Percentiles rank a stretch among this genome's conserved stretches.
phyloP scores from a whole-genome alignment of 371 early-diverging fungal genomes.

The Batkoa obscura region DNA sequence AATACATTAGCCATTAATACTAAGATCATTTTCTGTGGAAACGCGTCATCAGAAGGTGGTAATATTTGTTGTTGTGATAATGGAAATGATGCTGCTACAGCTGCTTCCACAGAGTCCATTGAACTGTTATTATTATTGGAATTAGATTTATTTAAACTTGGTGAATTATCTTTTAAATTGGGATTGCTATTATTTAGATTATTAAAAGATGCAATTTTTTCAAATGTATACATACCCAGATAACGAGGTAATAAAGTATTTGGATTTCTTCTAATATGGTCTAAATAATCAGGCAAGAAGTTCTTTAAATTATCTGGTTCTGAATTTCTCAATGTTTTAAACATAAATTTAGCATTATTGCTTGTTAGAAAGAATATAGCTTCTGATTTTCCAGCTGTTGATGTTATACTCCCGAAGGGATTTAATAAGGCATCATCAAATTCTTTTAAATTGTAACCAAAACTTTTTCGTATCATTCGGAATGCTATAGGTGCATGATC shows the following conservation, averaged over 20 bases:
- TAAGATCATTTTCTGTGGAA: slow-evolving; percentile 19
- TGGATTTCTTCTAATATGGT: slow-evolving; percentile 17
- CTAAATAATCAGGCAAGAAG: slow-evolving; percentile 23
- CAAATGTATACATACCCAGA: slow-evolving; percentile 32
- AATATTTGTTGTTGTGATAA: slow-evolving; percentile 5
- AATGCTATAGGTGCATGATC: slow-evolving; percentile 31
- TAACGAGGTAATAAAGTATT: slow-evolving; percentile 30
- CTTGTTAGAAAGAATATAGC: slow-evolving; percentile 26
- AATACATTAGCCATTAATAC: slow-evolving; percentile 29
- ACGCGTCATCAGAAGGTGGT: slow-evolving; percentile 11
- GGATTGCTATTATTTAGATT: neutral
- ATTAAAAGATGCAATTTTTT: slow-evolving; percentile 8
- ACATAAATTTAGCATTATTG: slow-evolving; percentile 21
- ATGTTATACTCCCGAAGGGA: slow-evolving; percentile 16
- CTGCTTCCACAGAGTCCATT: neutral
- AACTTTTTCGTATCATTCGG: slow-evolving; percentile 19
- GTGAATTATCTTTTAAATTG: neutral
- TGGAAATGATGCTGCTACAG: slow-evolving; percentile 2
- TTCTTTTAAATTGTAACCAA: slow-evolving; percentile 20
- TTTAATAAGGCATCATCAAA: slow-evolving; percentile 17
- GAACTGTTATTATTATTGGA: neutral
- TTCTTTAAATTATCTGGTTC: slow-evolving; percentile 25
- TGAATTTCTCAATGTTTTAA: slow-evolving; percentile 28
- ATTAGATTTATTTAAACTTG: neutral
- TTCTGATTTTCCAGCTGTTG: slow-evolving; percentile 26